These are phyloP conservation scores for Amanita rimosa DNA, from an alignment of 768 basidiomycete genomes.

Conservation along the genomic window DNA sequence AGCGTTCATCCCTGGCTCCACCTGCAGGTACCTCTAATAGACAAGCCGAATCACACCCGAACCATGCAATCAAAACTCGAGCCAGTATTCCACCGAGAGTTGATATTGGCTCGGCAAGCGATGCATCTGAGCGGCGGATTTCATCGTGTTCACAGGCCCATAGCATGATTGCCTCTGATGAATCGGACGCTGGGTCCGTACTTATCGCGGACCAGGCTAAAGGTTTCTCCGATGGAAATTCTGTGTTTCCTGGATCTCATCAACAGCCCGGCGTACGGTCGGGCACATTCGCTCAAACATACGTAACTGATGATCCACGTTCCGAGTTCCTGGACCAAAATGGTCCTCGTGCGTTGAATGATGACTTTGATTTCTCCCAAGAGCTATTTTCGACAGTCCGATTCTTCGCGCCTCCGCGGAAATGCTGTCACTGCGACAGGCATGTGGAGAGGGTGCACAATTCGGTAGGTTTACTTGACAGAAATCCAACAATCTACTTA, in stretches of 20 bases:
- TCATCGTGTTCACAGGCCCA: neutral
- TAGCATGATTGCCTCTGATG: neutral
- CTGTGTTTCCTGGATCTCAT: neutral
- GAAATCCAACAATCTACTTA: neutral
- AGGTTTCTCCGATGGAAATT: neutral
- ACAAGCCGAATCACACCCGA: neutral
- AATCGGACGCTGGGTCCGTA: neutral
- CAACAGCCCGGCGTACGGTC: neutral
- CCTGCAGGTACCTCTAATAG: neutral
- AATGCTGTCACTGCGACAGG: constrained; percentile 1
- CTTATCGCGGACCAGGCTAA: neutral
- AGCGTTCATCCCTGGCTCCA: neutral
- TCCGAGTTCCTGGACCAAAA: neutral
- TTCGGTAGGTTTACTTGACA: neutral
- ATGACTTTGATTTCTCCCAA: neutral
- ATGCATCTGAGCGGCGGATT: neutral
- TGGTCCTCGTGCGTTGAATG: neutral
- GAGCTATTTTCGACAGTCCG: constrained; percentile 3
- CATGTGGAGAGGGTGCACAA: neutral
- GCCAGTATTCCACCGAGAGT: too few species aligned
- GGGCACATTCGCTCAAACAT: neutral
- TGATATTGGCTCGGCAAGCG: neutral
- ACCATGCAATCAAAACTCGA: neutral
- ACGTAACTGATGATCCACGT: neutral
- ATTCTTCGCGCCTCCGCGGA: constrained; percentile 5